A percentile compares a stretch with the other conserved stretches of the same genome.
phyloP scores from a whole-genome alignment of 2,329 filamentous ascomycete species.

The Fusarium sp. region DNA sequence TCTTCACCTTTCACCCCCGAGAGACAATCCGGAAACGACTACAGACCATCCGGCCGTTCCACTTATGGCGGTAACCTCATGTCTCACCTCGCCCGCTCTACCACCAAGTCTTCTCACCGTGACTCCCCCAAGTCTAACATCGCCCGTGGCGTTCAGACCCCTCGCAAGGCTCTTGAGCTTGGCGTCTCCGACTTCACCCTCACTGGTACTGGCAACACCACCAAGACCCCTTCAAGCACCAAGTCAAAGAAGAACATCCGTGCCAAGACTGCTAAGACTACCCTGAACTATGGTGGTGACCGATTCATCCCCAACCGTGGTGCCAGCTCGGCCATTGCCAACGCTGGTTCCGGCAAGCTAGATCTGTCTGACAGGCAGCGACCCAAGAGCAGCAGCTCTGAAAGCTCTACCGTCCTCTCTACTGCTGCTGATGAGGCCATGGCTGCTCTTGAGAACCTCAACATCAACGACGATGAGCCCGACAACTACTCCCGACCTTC shows the following conservation, averaged over 20 bases:
- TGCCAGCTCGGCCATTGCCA: conserved; percentile 89
- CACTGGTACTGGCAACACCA: conserved; percentile 80
- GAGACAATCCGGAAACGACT: conserved; percentile 67
- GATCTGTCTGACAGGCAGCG: conserved; percentile 78
- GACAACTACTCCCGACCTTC: conserved; percentile 82
- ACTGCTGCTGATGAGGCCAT: conserved; percentile 85
- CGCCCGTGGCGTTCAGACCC: conserved; percentile 79
- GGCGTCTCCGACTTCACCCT: conserved; percentile 94
- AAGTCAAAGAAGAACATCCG: conserved; percentile 71
- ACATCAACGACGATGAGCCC: conserved; percentile 78
- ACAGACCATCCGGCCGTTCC: conserved; percentile 74
- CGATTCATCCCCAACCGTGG: conserved; percentile 96
- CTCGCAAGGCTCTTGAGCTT: conserved; percentile 86
- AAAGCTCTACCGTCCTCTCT: conserved; percentile 83
- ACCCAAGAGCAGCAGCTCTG: conserved; percentile 78
- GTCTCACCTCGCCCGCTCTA: conserved; percentile 81
- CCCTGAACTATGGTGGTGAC: conserved; percentile 84
- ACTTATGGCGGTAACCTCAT: conserved; percentile 86
- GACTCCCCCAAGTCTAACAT: conserved; percentile 99
- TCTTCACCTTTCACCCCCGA: conserved; percentile 86
- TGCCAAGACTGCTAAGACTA: conserved; percentile 80
- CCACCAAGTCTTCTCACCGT: conserved; percentile 76
- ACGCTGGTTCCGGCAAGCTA: conserved; percentile 86
- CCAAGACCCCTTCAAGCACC: conserved; percentile 71
- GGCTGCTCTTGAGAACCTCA: conserved; percentile 84